Conservation (phyloP, 768 basidiomycete species). For the Psilocybe tampanensis region DNA sequence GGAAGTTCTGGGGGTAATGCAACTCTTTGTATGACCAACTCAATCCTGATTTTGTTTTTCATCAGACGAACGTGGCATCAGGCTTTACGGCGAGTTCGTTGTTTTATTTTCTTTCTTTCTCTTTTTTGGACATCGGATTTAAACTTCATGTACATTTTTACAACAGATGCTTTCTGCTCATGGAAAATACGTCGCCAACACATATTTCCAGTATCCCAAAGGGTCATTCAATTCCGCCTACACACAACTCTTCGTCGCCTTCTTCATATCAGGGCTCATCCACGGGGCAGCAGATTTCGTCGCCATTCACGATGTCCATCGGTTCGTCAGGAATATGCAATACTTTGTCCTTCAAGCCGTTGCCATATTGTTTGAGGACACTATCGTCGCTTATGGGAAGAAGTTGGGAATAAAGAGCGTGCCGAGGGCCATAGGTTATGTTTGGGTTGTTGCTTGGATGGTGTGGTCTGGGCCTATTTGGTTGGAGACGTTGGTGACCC, state of each 20-base stretch:
- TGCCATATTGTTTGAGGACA: slow-evolving; percentile 35
- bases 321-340: slow-evolving; percentile 3
- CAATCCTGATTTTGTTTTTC: slow-evolving; percentile 16
- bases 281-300: slow-evolving; percentile 34
- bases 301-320: slow-evolving; percentile 12
- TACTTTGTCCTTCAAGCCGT: slow-evolving; percentile 24
- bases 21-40: no score
- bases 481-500: slow-evolving; percentile 14
- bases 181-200: slow-evolving; percentile 24
- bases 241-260: slow-evolving; percentile 35
- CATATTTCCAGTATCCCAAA: slow-evolving; percentile 23
- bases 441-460: slow-evolving; percentile 31
- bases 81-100: slow-evolving; percentile 31
- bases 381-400: slow-evolving; percentile 20
- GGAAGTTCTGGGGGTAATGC: slow-evolving; percentile 42
- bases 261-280: slow-evolving; percentile 33
- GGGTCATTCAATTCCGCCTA: slow-evolving; percentile 29
- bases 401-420: slow-evolving; percentile 11
- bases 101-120: background rate
- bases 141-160: background rate
- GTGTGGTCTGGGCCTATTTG: slow-evolving; percentile 19
- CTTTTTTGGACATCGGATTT: background rate
- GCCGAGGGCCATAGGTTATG: slow-evolving; percentile 19
- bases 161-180: slow-evolving; percentile 18
- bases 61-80: slow-evolving; percentile 40